A percentile compares a stretch with the other conserved stretches of the same genome.
These are phyloP conservation scores for Simplicillium aogashimaense DNA, from an alignment of 2,329 filamentous ascomycete genomes.

Conservation along the genomic window DNA sequence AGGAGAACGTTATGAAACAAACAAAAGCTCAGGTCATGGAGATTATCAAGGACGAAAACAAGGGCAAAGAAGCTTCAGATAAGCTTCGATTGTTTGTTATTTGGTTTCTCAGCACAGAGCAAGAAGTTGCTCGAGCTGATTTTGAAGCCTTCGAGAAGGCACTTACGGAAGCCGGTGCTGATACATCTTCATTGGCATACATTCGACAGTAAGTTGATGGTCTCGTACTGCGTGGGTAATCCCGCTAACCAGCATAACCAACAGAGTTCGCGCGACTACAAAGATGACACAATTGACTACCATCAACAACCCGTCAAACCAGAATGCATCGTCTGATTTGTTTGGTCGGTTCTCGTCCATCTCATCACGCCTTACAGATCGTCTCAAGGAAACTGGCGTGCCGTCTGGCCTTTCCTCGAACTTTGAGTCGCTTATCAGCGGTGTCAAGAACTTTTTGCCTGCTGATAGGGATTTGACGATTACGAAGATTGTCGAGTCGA, in stretches of 20 bases:
- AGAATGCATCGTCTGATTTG: conserved; percentile 62
- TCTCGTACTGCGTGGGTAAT: background rate
- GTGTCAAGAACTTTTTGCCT: conserved; percentile 97
- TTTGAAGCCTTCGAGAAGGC: conserved; percentile 82
- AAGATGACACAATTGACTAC: conserved; percentile 98
- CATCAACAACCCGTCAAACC: conserved; percentile 63
- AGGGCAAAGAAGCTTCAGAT: conserved; percentile 76
- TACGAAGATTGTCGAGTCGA: conserved; percentile 94
- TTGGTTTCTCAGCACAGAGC: conserved; percentile 91
- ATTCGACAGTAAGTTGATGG: conserved; percentile 60
- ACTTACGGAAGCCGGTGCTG: conserved; percentile 63
- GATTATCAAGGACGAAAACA: conserved; percentile 68
- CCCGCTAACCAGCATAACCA: conserved; percentile 12
- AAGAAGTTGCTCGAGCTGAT: conserved; percentile 72
- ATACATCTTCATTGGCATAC: conserved; percentile 72
- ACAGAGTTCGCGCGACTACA: conserved; percentile 79
- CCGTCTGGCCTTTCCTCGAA: conserved; percentile 62
- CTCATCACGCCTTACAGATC: conserved; percentile 83
- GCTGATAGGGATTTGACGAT: conserved; percentile 91
- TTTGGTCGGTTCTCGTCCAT: conserved; percentile 92
- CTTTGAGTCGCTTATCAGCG: conserved; percentile 87
- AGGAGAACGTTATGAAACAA: conserved; percentile 87
- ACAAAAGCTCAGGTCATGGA: conserved; percentile 84
- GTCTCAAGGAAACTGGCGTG: conserved; percentile 81
- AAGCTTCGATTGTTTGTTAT: conserved; percentile 94